Percentiles rank a stretch among this genome's conserved stretches.
Conservation (phyloP, 805 yeast species). For the Starmerella tilneyi region DNA sequence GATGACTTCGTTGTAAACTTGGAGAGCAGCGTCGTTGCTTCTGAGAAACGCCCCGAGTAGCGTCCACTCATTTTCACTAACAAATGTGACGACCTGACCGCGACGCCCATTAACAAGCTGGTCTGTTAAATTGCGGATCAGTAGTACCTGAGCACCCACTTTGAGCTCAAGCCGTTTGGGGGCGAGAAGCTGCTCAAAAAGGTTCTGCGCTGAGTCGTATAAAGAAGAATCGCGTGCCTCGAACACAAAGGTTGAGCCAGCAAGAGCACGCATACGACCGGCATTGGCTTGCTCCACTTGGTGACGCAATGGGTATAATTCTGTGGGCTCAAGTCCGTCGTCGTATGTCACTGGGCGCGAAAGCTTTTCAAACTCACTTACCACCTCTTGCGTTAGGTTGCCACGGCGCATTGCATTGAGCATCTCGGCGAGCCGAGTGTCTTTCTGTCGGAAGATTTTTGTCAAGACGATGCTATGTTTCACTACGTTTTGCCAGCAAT, state of each 20-base stretch:
- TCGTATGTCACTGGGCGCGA: slow-evolving; percentile 43
- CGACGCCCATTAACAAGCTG: slow-evolving; percentile 79
- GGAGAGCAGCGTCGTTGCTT: slow-evolving; percentile 11
- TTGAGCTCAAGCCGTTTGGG: slow-evolving; percentile 54
- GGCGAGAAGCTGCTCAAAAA: slow-evolving; percentile 62
- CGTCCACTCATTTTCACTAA: slow-evolving; percentile 24
- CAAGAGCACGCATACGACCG: slow-evolving; percentile 40
- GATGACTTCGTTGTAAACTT: slow-evolving; percentile 20
- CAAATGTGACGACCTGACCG: slow-evolving; percentile 57
- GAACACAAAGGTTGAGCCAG: slow-evolving; percentile 40
- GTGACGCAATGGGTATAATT: slow-evolving; percentile 68
- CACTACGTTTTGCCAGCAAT: slow-evolving; percentile 58
- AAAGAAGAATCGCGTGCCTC: slow-evolving; percentile 38
- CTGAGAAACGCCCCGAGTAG: slow-evolving; percentile 12
- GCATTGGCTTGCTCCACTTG: slow-evolving; percentile 74
- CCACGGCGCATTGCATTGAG: slow-evolving; percentile 76
- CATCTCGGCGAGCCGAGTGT: slow-evolving; percentile 61
- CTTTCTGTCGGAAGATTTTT: slow-evolving; percentile 79
- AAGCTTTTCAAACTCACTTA: slow-evolving; percentile 41
- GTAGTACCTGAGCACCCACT: slow-evolving; percentile 86
- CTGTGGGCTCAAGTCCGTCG: slow-evolving; percentile 84
- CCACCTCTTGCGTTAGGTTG: slow-evolving; percentile 41
- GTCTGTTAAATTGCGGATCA: slow-evolving; percentile 59
- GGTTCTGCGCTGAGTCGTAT: slow-evolving; percentile 26
- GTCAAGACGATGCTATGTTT: slow-evolving; percentile 54